phyloP scores from a whole-genome alignment of 345 rosid genomes.

The Gossypium australe region DNA sequence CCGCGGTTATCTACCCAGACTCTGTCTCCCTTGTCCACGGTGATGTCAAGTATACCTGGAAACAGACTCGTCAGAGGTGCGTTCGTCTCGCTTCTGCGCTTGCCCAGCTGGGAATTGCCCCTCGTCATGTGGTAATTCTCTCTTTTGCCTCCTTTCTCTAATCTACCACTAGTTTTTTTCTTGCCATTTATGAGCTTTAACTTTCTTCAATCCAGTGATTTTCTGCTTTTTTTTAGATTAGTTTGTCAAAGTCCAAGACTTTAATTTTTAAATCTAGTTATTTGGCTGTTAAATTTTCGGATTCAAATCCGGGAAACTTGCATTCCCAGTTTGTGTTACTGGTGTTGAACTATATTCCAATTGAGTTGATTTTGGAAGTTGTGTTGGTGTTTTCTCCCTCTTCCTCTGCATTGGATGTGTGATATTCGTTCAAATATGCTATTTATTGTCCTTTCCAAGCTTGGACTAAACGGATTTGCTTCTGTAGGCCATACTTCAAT shows the following conservation, averaged over 20 bases:
- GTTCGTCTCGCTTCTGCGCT: conserved; percentile 59
- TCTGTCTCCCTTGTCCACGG: conserved; percentile 40
- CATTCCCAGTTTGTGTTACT: not conserved
- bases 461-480: not conserved
- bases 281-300: not conserved
- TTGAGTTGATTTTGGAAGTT: not conserved
- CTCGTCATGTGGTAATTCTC: conserved; percentile 39
- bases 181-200: not conserved
- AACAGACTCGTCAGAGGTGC: conserved; percentile 45
- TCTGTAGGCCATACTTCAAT: not conserved
- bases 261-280: not conserved
- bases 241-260: not conserved
- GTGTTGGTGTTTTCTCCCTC: not conserved
- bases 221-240: not conserved
- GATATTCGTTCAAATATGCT: no score
- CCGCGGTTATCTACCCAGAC: conserved; percentile 47
- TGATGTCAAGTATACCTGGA: conserved; percentile 49
- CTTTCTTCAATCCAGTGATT: not conserved
- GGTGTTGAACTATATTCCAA: not conserved
- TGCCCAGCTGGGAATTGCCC: conserved; percentile 35
- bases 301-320: not conserved
- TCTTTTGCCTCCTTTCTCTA: not conserved
- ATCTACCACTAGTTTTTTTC: not conserved
- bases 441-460: no score
- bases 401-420: no score